These are phyloP conservation scores for Balakata baccata DNA, from an alignment of 345 rosid genomes.

Conservation along the genomic window DNA sequence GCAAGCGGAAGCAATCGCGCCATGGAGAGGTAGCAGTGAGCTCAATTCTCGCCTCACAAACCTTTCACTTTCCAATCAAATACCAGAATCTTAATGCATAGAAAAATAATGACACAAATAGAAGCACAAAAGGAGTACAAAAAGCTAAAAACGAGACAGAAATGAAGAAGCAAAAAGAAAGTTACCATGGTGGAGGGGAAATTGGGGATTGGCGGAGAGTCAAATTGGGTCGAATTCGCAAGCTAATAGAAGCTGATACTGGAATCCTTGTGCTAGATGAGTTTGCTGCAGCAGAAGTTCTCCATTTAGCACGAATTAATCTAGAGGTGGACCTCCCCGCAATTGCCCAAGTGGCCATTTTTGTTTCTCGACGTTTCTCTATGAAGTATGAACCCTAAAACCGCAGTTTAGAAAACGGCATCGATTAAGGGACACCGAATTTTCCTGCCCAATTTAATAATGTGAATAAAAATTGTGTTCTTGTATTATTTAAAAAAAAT, in stretches of 20 bases:
- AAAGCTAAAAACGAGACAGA: neutral
- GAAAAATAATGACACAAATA: neutral
- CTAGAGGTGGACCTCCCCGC: constrained; percentile 45
- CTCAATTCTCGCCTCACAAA: constrained; percentile 58
- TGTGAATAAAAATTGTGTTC: too few relatives aligned
- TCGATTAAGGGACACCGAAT: too few relatives aligned
- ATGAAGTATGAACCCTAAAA: constrained; percentile 35
- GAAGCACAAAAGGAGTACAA: neutral
- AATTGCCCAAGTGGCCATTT: constrained; percentile 44
- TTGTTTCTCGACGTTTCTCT: neutral
- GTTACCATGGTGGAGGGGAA: constrained; percentile 26
- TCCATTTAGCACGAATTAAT: constrained; percentile 36
- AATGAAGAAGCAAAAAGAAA: neutral
- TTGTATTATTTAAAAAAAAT: too few relatives aligned
- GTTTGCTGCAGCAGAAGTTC: constrained; percentile 21
- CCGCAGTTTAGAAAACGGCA: constrained; percentile 18
- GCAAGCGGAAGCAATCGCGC: constrained; percentile 59
- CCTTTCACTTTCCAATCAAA: constrained; percentile 32
- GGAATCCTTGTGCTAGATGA: constrained; percentile 21
- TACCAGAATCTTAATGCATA: too few relatives aligned
- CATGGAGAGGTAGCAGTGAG: constrained; percentile 59
- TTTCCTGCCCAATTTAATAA: too few relatives aligned
- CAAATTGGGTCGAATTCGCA: constrained; percentile 26
- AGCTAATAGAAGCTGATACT: constrained; percentile 35
- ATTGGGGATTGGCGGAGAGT: constrained; percentile 32